A percentile compares a stretch with the other conserved stretches of the same genome.
phyloP scores from a whole-genome alignment of 2,329 filamentous ascomycete species.

The Ophiostoma triangulosporum region DNA sequence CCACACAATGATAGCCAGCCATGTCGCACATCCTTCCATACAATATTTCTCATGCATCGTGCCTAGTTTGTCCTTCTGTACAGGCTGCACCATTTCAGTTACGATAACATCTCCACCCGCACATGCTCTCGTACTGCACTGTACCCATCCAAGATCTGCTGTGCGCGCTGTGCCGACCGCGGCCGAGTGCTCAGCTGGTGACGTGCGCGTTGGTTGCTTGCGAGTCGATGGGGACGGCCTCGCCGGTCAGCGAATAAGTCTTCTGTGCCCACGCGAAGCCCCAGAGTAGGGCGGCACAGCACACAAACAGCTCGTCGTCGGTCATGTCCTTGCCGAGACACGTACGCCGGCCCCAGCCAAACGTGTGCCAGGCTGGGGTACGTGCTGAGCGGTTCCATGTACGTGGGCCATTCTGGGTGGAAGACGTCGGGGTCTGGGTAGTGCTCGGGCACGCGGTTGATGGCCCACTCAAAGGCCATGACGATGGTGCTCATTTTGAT shows the following conservation, averaged over 20 bases:
- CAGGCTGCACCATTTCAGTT: neutral
- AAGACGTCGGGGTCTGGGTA: slow-evolving; percentile 53
- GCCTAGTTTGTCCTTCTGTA: no score
- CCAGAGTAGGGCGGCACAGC: slow-evolving; percentile 35
- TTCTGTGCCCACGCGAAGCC: slow-evolving; percentile 31
- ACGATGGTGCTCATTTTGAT: slow-evolving; percentile 36
- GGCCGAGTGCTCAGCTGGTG: slow-evolving; percentile 31
- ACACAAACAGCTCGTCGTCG: slow-evolving; percentile 43
- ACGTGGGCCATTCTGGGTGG: slow-evolving; percentile 51
- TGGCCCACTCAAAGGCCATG: slow-evolving; percentile 38
- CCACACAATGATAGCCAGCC: no score
- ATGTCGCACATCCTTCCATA: no score
- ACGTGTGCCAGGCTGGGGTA: slow-evolving; percentile 51
- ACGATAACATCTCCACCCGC: slow-evolving; percentile 14
- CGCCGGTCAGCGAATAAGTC: slow-evolving; percentile 28
- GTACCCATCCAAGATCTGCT: slow-evolving; percentile 25
- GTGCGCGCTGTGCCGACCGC: slow-evolving; percentile 26
- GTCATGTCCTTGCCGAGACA: slow-evolving; percentile 51
- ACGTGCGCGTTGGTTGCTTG: slow-evolving; percentile 38
- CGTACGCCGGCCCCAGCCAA: slow-evolving; percentile 49
- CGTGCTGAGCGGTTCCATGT: slow-evolving; percentile 46
- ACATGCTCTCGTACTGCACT: slow-evolving; percentile 21
- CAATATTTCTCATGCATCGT: no score
- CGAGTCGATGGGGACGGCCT: slow-evolving; percentile 30
- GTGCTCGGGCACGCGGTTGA: slow-evolving; percentile 42